These are phyloP conservation scores for Uronychia binucleata DNA, from an alignment of 73 alveolate genomes.

Conservation along the genomic window DNA sequence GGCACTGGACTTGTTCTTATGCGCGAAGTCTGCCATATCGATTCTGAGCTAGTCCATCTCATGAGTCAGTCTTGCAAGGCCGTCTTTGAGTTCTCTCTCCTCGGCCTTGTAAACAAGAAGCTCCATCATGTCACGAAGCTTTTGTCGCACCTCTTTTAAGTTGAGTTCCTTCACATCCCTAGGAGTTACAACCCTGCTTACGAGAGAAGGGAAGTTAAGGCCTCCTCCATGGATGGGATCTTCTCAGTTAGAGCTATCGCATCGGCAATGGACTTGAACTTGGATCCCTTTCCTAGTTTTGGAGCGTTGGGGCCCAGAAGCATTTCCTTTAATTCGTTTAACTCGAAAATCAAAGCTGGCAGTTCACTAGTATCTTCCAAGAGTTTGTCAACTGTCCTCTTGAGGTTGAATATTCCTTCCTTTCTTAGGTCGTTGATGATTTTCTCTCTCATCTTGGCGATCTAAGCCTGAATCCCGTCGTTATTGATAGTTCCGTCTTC, in stretches of 20 bases:
- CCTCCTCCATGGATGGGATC: neutral
- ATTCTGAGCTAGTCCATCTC: neutral
- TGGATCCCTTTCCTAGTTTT: neutral
- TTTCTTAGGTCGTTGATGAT: neutral
- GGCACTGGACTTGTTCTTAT: neutral
- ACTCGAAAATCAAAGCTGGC: neutral
- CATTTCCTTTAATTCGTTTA: neutral
- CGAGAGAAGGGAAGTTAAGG: neutral
- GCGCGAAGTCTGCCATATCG: neutral
- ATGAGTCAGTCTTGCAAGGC: neutral
- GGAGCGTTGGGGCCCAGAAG: neutral
- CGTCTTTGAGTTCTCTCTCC: neutral
- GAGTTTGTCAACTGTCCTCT: neutral
- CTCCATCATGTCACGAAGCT: neutral
- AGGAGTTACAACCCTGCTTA: neutral
- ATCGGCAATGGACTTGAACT: neutral
- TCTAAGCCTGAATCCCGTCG: neutral
- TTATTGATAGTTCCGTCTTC: neutral
- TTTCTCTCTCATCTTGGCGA: neutral
- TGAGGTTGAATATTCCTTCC: neutral
- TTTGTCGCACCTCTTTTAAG: neutral
- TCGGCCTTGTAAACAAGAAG: neutral
- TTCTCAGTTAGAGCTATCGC: neutral
- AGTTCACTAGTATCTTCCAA: neutral
- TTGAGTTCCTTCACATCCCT: neutral